Percentiles rank a stretch among this genome's conserved stretches.
Conservation (phyloP, 495 filamentous ascomycete species). For the Choiromyces venosus region DNA sequence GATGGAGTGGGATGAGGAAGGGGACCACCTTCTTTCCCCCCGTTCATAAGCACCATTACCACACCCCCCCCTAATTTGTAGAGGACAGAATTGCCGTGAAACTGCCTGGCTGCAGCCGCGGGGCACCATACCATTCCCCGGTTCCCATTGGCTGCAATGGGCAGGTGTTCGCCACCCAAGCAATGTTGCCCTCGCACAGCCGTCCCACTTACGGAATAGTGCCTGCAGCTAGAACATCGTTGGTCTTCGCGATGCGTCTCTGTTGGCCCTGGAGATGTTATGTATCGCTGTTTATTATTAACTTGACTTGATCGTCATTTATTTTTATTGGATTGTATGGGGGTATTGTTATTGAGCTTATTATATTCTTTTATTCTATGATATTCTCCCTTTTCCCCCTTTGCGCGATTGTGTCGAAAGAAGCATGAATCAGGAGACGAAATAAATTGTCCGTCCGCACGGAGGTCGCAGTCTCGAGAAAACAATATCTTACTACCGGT, state of each 20-base stretch:
- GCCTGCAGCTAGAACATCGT: slow-evolving; percentile 38
- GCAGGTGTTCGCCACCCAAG: slow-evolving; percentile 39
- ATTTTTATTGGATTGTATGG: background rate
- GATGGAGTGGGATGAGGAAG: slow-evolving; percentile 40
- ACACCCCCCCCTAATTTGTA: slow-evolving; percentile 34
- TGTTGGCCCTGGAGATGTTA: slow-evolving; percentile 20
- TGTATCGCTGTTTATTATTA: slow-evolving; percentile 1
- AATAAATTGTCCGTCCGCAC: background rate
- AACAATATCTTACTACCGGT: background rate
- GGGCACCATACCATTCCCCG: slow-evolving; percentile 39
- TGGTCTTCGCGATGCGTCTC: slow-evolving; percentile 38
- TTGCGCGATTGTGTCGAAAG: slow-evolving; percentile 35
- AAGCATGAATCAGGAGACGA: slow-evolving; percentile 34
- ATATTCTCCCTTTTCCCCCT: slow-evolving; percentile 22
- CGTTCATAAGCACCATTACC: background rate
- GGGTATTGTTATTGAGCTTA: slow-evolving; percentile 20
- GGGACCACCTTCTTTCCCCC: slow-evolving; percentile 3
- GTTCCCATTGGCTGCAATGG: slow-evolving; percentile 41
- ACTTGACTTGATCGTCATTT: background rate
- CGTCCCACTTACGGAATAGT: slow-evolving; percentile 40
- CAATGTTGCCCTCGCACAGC: slow-evolving; percentile 35
- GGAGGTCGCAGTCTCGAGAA: slow-evolving; percentile 1
- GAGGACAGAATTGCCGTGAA: slow-evolving; percentile 39
- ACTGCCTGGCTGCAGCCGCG: slow-evolving; percentile 38
- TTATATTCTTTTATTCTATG: slow-evolving; percentile 29